Evolutionary conservation across 1,284 basidiomycete species (phyloP), one percentile per base, ranked within the genome.

Genomic region (Malassezia globosa): DNA sequence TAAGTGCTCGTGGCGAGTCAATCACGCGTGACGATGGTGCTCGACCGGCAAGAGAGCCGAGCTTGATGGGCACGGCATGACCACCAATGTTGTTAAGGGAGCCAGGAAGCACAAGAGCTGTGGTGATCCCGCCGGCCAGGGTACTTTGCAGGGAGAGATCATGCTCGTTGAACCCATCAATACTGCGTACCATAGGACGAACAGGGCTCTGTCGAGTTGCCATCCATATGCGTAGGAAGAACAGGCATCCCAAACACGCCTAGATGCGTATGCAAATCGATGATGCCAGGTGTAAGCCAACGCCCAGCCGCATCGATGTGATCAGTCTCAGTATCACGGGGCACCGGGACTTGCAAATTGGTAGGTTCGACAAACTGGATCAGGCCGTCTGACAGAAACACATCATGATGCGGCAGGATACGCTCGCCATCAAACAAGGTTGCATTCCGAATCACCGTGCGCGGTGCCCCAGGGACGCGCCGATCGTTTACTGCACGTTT

Each of bases 191-290:
- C 77, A 79, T 81, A 7, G 84, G 82, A 11, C 78, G 50, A 10
- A 33, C 41, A 4, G 50, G 33, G 13, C 79, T 81, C 37, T 37
- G 44, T 48, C 38, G 56, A 60, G 48, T 58, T 81, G 75, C 75
- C 70, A 60, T 82, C 81, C 36, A 73, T 58, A 7, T 78, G 73
- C 16, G 79, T 80, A 74, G 35, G 31, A 8, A 62, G 42, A 8
- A 35, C 14, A 13, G 61, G 59, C 35, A 62, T 21, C 1, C 51
- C 47, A 4, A 49, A 44, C 1, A 61, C 60, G 5, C 84, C 86
- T 18, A 87, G 72, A 64, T 88, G 86, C 1, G 83, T 84, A 72
- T 90, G 82, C 54, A 87, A 73, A 64, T 87, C 84, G 31, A 87
- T 81, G 42, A 83, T 77, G 13, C 79, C 72, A 16, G 55, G 67